Percentiles rank a stretch among this genome's conserved stretches.
phyloP scores from a whole-genome alignment of 2,329 filamentous ascomycete genomes.

The Beauveria sp. region DNA sequence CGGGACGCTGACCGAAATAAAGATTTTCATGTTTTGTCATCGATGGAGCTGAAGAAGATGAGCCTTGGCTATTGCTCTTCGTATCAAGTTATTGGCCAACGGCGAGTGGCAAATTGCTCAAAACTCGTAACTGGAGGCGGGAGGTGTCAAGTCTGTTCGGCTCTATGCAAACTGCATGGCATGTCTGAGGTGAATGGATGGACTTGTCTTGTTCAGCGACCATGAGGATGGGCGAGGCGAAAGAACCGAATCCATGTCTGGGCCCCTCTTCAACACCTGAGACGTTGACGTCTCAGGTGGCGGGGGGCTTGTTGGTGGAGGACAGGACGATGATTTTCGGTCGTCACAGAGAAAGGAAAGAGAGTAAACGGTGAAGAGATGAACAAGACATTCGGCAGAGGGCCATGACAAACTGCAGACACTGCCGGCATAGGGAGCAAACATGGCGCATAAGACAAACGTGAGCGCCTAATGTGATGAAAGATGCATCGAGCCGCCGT shows the following conservation, averaged over 20 bases:
- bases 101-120: too few species aligned
- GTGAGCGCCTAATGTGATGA: too few species aligned
- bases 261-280: conserved; percentile 13
- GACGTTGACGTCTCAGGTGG: conserved; percentile 17
- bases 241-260: not conserved
- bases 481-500: too few species aligned
- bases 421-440: too few species aligned
- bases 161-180: not conserved
- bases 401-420: too few species aligned
- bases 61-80: not conserved
- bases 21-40: not conserved
- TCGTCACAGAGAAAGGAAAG: too few species aligned
- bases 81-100: not conserved
- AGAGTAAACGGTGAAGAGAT: too few species aligned
- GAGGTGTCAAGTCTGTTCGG: too few species aligned
- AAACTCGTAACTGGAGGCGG: too few species aligned
- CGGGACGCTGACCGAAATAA: not conserved
- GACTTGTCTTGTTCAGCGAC: not conserved
- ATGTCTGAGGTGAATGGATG: not conserved
- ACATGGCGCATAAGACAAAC: too few species aligned
- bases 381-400: too few species aligned
- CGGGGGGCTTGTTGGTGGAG: not conserved
- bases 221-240: not conserved
- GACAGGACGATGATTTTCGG: not conserved
- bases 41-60: too few species aligned